These are phyloP conservation scores for Tolypocladium tundrense DNA, from an alignment of 2,329 filamentous ascomycete species.

Conservation along the genomic window DNA sequence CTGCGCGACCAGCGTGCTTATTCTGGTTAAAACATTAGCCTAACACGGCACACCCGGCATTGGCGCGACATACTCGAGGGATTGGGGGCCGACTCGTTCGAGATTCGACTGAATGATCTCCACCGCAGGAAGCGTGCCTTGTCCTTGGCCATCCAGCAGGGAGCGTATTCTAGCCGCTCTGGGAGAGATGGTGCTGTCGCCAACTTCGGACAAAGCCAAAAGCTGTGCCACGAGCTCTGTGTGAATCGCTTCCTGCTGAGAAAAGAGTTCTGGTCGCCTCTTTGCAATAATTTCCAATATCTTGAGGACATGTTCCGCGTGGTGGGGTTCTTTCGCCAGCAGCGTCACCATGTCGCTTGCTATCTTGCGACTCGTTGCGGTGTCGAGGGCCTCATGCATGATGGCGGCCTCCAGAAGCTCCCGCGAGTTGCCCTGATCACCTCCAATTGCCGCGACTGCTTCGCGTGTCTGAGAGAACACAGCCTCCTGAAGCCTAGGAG, in stretches of 20 bases:
- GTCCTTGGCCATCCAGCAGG: constrained; percentile 32
- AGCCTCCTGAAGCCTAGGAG: constrained; percentile 34
- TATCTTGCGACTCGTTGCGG: constrained; percentile 22
- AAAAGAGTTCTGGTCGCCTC: constrained; percentile 32
- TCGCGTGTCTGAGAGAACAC: constrained; percentile 30
- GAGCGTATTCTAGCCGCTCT: constrained; percentile 32
- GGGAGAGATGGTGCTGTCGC: constrained; percentile 25
- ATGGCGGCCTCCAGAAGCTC: constrained; percentile 39
- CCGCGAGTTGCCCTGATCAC: constrained; percentile 19
- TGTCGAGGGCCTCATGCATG: constrained; percentile 28
- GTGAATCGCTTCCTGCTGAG: constrained; percentile 32
- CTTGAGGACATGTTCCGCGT: constrained; percentile 23
- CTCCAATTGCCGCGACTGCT: constrained; percentile 21
- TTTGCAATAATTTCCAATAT: constrained; percentile 39
- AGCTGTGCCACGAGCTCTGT: constrained; percentile 42
- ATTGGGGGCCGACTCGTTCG: constrained; percentile 35
- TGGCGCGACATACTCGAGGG: constrained; percentile 34
- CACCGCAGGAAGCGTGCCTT: constrained; percentile 33
- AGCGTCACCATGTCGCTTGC: constrained; percentile 23
- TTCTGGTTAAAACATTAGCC: constrained; percentile 18
- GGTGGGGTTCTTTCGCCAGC: constrained; percentile 17
- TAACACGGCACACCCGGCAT: not conserved
- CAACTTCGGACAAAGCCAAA: constrained; percentile 42
- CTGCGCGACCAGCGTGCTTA: constrained; percentile 43
- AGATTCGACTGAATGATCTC: constrained; percentile 46